Percentiles rank a stretch among this genome's conserved stretches.
phyloP scores from a whole-genome alignment of 495 filamentous ascomycete genomes.

The Tuber magnatum region DNA sequence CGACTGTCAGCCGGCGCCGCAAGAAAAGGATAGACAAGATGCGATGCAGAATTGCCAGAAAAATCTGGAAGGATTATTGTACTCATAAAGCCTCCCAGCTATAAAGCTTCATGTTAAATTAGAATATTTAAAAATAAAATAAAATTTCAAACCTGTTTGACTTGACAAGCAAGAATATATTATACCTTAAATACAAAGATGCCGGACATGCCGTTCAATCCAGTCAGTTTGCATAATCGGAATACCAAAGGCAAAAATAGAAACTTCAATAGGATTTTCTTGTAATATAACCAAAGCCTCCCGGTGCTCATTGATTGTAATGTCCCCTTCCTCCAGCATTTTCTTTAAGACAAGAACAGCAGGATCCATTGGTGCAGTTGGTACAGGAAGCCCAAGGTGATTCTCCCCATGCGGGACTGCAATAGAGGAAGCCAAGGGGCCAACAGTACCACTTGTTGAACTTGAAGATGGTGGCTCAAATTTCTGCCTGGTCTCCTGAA shows the following conservation, averaged over 20 bases:
- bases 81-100: too few relatives aligned
- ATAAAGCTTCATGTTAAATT: too few relatives aligned
- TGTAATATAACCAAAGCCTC: not conserved
- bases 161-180: not conserved
- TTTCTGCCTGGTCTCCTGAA: not conserved
- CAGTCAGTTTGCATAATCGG: not conserved
- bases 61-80: too few relatives aligned
- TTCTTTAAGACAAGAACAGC: not conserved
- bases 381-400: not conserved
- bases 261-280: not conserved
- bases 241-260: not conserved
- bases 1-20: too few relatives aligned
- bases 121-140: not conserved
- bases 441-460: not conserved
- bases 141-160: not conserved
- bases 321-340: not conserved
- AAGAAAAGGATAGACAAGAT: too few relatives aligned
- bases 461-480: not conserved
- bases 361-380: not conserved
- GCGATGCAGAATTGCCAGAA: too few relatives aligned
- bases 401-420: too few relatives aligned
- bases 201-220: not conserved
- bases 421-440: not conserved
- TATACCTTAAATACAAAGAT: not conserved
- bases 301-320: not conserved